These are phyloP conservation scores for Annulohypoxylon nitens DNA, from an alignment of 495 filamentous ascomycete species.

Conservation along the genomic window DNA sequence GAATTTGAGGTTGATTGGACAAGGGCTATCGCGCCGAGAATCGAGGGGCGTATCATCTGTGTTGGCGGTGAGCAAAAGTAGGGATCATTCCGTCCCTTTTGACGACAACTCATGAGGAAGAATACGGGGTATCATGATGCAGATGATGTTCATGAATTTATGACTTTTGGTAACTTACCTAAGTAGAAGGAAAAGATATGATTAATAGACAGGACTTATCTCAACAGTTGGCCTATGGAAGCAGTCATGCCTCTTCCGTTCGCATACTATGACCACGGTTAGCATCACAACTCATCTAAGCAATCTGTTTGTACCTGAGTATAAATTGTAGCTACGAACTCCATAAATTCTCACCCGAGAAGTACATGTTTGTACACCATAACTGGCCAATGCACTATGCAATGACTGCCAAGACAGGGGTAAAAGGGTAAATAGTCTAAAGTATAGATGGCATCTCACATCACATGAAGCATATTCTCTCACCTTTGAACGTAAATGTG, in stretches of 20 bases:
- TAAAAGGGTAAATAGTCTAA: background rate
- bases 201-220: background rate
- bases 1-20: conserved; percentile 83
- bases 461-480: background rate
- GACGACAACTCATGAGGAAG: no score
- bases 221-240: background rate
- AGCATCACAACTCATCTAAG: no score
- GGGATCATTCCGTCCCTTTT: background rate
- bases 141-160: conserved; percentile 13
- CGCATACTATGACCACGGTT: no score
- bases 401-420: background rate
- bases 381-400: background rate
- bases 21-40: conserved; percentile 75
- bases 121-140: background rate
- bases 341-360: background rate
- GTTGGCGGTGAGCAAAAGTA: conserved; percentile 42
- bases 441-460: background rate
- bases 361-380: background rate
- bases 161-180: conserved; percentile 8
- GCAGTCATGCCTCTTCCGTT: background rate
- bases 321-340: background rate
- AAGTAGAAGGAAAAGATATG: background rate
- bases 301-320: background rate
- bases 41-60: conserved; percentile 79
- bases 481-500: no score